phyloP scores from a whole-genome alignment of 1,284 basidiomycete genomes.

The Cryptococcus sp. region DNA sequence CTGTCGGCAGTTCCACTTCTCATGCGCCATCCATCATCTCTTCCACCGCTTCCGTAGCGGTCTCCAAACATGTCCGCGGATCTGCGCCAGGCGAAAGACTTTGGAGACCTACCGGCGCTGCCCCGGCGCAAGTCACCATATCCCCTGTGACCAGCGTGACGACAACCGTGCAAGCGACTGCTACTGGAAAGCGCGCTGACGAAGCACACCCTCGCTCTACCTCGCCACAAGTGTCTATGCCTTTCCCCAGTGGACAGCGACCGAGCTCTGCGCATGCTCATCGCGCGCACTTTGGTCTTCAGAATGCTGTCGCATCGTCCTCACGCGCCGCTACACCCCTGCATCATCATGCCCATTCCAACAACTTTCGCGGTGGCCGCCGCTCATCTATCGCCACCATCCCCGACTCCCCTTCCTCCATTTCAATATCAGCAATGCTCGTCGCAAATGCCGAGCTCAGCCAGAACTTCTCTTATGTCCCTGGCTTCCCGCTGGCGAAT shows the following conservation, averaged over 20 bases:
- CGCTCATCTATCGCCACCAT: slow-evolving; percentile 47
- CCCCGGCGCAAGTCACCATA: slow-evolving; percentile 46
- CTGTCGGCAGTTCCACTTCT: slow-evolving; percentile 20
- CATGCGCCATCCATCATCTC: slow-evolving; percentile 19
- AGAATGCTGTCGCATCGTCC: slow-evolving; percentile 10
- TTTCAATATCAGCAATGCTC: slow-evolving; percentile 48
- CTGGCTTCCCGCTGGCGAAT: slow-evolving; percentile 48
- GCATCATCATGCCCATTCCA: slow-evolving; percentile 19
- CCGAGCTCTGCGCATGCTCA: slow-evolving; percentile 14
- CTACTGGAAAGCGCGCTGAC: slow-evolving; percentile 5
- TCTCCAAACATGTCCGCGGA: slow-evolving; percentile 13
- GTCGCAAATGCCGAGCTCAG: slow-evolving; percentile 44
- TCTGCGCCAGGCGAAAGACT: slow-evolving; percentile 33
- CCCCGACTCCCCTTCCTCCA: slow-evolving; percentile 49
- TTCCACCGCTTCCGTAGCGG: slow-evolving; percentile 10
- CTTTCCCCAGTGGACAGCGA: slow-evolving; percentile 4
- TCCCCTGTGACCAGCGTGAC: slow-evolving; percentile 48
- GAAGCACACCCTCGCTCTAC: slow-evolving; percentile 3
- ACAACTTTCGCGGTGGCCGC: slow-evolving; percentile 26
- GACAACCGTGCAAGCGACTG: slow-evolving; percentile 35
- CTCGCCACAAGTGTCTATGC: neutral
- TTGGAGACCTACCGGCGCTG: slow-evolving; percentile 44
- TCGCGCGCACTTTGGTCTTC: slow-evolving; percentile 26
- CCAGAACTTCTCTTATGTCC: slow-evolving; percentile 46
- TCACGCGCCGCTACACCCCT: slow-evolving; percentile 19